Evolutionary conservation across 176 grass and related monocot species (phyloP), one percentile per base, ranked within the genome.

Genomic region (Microstegium vimineum): DNA sequence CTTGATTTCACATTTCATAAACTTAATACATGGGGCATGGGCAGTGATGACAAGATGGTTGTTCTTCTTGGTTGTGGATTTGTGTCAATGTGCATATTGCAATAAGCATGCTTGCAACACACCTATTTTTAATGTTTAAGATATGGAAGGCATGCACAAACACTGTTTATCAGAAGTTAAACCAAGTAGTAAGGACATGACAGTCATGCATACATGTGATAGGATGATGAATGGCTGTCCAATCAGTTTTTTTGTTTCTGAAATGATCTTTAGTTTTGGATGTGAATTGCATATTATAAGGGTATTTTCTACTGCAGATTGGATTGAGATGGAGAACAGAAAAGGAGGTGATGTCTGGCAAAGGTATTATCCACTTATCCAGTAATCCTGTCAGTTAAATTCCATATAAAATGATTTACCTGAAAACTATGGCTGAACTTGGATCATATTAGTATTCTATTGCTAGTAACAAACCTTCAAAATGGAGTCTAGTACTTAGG

Each of bases 241-340:
- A 32, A 47, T 8, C 3, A 27, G 0, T 4, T 34, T 45, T 69
- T 75, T 30, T 30, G n/a, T n/a, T 75, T n/a, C 12, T 82, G 22
- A 70, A 82, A 41, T 62, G 37, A 30, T 49, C 8, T 71, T n/a
- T 79, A 37, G 49, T 40, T 13, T 86, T 56, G 79, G 25, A 71
- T 76, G 14, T 83, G 1, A 64, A 43, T 23, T 56, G 26, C 36
- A 54, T 32, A 28, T 66, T 76, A 26, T 81, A 8, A 88, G 33
- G 10, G 79, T 73, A 69, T 83, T n/a, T 43, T 13, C 75, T 66
- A 5, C 71, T 84, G 46, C 88, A 97, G 95, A 87, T 97, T 91
- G 95, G 95, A 73, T 69, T 94, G 61, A 94, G 95, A 82, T 97
- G 95, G 95, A 92, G 95, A 91, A 97, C 84, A 78, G 92, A 94